Base-by-base conservation (phyloP, 371 early-diverging fungal species). In the Actinomortierella wolfii region DNA sequence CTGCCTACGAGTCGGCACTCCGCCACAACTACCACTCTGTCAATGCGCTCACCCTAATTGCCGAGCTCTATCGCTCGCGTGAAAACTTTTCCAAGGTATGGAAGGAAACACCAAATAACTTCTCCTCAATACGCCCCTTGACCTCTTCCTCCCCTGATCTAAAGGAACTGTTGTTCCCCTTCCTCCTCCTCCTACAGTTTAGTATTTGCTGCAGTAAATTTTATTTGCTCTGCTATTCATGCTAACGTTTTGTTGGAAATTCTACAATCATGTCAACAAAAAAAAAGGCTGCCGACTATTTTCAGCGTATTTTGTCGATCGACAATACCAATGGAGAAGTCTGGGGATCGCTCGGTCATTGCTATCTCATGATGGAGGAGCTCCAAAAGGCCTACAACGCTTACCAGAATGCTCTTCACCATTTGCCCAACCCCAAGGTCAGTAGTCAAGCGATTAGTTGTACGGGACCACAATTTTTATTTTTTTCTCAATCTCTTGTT, bases 261-360 rank as follows among this genome's bases (percentile, higher is more conserved):
- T 40, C 13, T 18, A 18, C 18, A 7, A 29, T 17, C 20, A 41
- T 51, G 25, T 53, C 45, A 23, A 13, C 64, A n/a, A n/a, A n/a
- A n/a, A n/a, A n/a, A n/a, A n/a, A 87, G 84, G 97, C 97, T 13
- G 90, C 93, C 14, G 94, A 94, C 39, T 92, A 88, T 74, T 96
- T 93, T 64, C 91, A 96, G 67, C 83, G 94, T 18, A 86, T 93
- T 28, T 76, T 97, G 24, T 79, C 82, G 56, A 89, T 96, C 40
- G 91, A 96, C 61, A 82, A 81, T 39, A 78, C 76, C 44, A 94
- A 94, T 68, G 97, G 97, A 20, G 95, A 96, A 56, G 88, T 91
- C 25, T 96, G 96, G 96, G 95, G 93, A 14, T 91, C 93, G 7
- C 81, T 96, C 26, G 96, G 95, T 20, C 94, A 96, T 77, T 95